These are phyloP conservation scores for Xylaria digitata DNA, from an alignment of 2,329 filamentous ascomycete genomes.

Conservation along the genomic window DNA sequence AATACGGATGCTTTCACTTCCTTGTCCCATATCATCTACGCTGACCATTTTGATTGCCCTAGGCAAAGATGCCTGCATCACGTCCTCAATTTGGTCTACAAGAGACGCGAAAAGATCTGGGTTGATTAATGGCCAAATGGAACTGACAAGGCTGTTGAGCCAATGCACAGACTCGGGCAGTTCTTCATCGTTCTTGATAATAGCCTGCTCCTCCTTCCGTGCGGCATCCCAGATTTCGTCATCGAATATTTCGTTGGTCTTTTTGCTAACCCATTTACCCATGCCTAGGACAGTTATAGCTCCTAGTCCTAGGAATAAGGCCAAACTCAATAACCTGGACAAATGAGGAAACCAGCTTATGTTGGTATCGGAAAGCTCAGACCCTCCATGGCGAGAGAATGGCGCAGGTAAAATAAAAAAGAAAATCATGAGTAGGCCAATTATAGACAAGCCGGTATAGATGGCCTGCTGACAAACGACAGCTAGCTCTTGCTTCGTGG, in stretches of 20 bases:
- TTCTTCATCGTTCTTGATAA: conserved; percentile 55
- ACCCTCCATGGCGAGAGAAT: conserved; percentile 36
- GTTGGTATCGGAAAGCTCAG: conserved; percentile 4
- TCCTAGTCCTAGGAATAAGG: conserved; percentile 46
- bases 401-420: conserved; percentile 43
- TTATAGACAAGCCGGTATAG: conserved; percentile 52
- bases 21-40: conserved; percentile 80
- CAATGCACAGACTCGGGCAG: conserved; percentile 75
- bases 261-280: conserved; percentile 70
- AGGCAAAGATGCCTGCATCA: conserved; percentile 82
- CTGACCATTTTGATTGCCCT: conserved; percentile 78
- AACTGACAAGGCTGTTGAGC: conserved; percentile 75
- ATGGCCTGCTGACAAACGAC: conserved; percentile 51
- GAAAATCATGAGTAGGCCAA: conserved; percentile 47
- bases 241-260: conserved; percentile 71
- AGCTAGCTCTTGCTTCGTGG: conserved; percentile 52
- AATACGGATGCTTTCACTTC: conserved; percentile 76
- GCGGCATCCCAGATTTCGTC: conserved; percentile 77
- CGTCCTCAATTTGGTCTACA: conserved; percentile 78
- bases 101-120: conserved; percentile 77
- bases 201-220: conserved; percentile 62
- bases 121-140: conserved; percentile 80
- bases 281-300: conserved; percentile 57
- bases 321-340: conserved; percentile 42
- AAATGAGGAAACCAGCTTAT: conserved; percentile 31